Percentiles rank a stretch among this genome's conserved stretches.
phyloP scores from a whole-genome alignment of 768 basidiomycete genomes.

The Leucocoprinus leucothites region DNA sequence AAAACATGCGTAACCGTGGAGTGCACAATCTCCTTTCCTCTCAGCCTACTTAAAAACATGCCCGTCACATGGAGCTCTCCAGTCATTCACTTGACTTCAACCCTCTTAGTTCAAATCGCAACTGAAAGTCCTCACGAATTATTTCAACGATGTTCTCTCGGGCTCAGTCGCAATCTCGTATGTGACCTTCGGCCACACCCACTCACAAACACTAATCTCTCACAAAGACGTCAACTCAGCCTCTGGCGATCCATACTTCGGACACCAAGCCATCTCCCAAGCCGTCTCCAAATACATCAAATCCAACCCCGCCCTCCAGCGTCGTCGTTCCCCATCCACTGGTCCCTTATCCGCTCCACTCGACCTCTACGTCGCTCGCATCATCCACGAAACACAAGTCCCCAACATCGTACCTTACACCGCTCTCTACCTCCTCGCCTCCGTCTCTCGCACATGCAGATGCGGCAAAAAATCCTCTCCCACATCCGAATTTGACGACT shows the following conservation, averaged over 20 bases:
- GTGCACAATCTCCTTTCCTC: not conserved
- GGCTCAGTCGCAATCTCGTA: no score
- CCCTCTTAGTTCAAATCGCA: not conserved
- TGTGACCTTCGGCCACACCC: no score
- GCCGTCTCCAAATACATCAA: not conserved
- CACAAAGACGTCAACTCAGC: not conserved
- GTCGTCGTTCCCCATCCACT: not conserved
- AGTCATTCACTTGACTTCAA: not conserved
- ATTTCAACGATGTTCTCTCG: not conserved
- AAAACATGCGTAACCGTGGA: not conserved
- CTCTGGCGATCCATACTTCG: not conserved
- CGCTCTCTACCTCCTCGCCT: constrained; percentile 1
- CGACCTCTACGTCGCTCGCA: not conserved
- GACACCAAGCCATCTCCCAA: not conserved
- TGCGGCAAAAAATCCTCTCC: not conserved
- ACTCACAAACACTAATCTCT: no score
- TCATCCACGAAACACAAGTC: not conserved
- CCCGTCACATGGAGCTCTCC: not conserved
- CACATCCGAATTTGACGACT: not conserved
- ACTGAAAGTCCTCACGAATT: not conserved
- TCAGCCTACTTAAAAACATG: not conserved
- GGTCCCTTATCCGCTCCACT: not conserved
- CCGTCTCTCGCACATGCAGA: not conserved
- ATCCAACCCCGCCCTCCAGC: not conserved
- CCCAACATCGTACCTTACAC: not conserved